These are phyloP conservation scores for Salvia sclarea DNA, from an alignment of 305 asterid species.

Conservation along the genomic window DNA sequence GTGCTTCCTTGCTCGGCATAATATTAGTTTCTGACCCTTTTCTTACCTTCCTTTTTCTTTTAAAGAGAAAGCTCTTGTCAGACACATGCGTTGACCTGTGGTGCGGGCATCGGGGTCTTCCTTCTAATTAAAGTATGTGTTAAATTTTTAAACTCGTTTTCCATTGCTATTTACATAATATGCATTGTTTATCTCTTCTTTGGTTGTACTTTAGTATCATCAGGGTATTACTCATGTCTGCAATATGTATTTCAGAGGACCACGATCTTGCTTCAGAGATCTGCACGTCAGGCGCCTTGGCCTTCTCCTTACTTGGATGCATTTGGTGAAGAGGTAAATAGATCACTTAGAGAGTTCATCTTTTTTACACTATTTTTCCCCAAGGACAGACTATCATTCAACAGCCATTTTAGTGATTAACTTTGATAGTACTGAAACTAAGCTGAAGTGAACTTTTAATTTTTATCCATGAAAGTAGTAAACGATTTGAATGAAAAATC, in stretches of 20 bases:
- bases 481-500: neutral
- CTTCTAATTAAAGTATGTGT: constrained; percentile 75
- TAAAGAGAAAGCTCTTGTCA: constrained; percentile 79
- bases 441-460: neutral
- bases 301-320: constrained; percentile 97
- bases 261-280: constrained; percentile 84
- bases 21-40: constrained; percentile 16
- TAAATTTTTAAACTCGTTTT: constrained; percentile 12
- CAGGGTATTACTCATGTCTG: constrained; percentile 13
- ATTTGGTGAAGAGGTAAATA: constrained; percentile 93
- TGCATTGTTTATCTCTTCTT: constrained; percentile 6
- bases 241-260: constrained; percentile 62
- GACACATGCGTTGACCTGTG: constrained; percentile 76
- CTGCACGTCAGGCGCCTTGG: constrained; percentile 94
- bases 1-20: constrained; percentile 12
- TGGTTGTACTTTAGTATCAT: constrained; percentile 18
- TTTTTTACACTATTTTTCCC: too few relatives aligned
- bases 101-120: constrained; percentile 96
- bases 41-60: constrained; percentile 29
- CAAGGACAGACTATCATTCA: constrained; percentile 1
- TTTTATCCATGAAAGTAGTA: neutral
- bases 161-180: constrained; percentile 16
- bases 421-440: neutral
- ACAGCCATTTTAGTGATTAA: neutral
- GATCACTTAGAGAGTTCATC: neutral